Base-by-base conservation (phyloP, 1,284 basidiomycete species). In the Coniophora puteana region DNA sequence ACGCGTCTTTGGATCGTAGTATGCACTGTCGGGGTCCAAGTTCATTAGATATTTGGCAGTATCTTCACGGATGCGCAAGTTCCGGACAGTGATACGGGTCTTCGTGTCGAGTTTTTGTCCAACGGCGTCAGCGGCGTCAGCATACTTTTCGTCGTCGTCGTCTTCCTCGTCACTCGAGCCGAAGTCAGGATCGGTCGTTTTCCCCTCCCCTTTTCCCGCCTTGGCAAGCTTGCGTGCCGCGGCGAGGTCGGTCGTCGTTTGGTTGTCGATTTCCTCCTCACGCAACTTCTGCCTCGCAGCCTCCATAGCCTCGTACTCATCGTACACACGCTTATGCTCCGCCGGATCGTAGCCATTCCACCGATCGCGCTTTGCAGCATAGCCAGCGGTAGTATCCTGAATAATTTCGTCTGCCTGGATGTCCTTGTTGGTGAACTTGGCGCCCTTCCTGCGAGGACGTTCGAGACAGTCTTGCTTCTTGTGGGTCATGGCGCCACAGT, bases 21-120 rank as follows among this genome's bases (percentile, higher is more conserved):
- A 96, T 10, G 96, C 95, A 54, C 90, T 94, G 1, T 92, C 84
- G 4, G 89, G 87, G 63, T 98, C 93, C 61, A 99, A 67, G 65
- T 99, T 99, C 67, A 97, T 89, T 53, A 99, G 80, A 55, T 99
- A 99, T 65, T 99, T 99, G 13, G 96, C 96, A 1, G 95, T 97
- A 62, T 99, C 96, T 67, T 99, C 96, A 59, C 96, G 86, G 54
- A 99, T 99, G 68, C 96, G 90, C 57, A 99, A 71, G 65, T 99
- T 99, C 51, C 96, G 86, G 42, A 99, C 93, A 5, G 96, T 98
- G 51, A 99, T 95, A 45, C 96, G 87, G 23, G 93, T 97, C 70
- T 99, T 98, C 12, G 93, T 89, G 62, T 99, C 95, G 51, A 99
- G 74, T 65, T 97, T 96, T 64, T 98, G 95, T 6, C 96, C 96